These are phyloP conservation scores for Lactuca sativa DNA, from an alignment of 129 eudicot species.

Conservation along the genomic window DNA sequence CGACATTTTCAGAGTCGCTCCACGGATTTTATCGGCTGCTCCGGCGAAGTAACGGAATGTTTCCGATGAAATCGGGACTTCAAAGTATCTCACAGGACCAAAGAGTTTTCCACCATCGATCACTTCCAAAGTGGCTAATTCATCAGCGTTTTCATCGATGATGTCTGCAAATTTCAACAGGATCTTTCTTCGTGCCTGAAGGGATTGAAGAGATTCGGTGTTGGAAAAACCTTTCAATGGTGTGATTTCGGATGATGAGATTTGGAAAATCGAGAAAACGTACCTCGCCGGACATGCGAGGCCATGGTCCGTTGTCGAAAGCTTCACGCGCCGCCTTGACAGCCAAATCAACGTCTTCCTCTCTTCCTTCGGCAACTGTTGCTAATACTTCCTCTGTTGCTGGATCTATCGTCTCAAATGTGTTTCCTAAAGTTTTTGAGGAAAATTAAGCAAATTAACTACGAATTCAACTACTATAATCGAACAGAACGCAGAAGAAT, in stretches of 20 bases:
- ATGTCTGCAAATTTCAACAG: slow-evolving; percentile 72
- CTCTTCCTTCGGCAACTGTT: slow-evolving; percentile 60
- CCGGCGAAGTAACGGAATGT: slow-evolving; percentile 84
- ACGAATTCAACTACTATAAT: background rate
- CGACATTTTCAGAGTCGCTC: slow-evolving; percentile 76
- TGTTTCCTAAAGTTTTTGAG: slow-evolving; percentile 42
- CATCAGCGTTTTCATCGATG: slow-evolving; percentile 59
- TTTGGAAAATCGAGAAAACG: background rate
- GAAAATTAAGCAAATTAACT: background rate
- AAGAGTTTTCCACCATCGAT: slow-evolving; percentile 68
- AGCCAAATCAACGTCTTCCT: slow-evolving; percentile 81
- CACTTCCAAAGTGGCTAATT: slow-evolving; percentile 64
- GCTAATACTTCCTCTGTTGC: slow-evolving; percentile 67
- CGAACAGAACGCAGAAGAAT: no score
- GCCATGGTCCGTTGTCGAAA: slow-evolving; percentile 93
- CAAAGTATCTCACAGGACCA: slow-evolving; percentile 28
- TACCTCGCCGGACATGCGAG: slow-evolving; percentile 80
- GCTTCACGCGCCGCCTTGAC: slow-evolving; percentile 94
- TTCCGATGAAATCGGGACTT: slow-evolving; percentile 44
- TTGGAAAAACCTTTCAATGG: background rate
- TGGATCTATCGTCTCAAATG: slow-evolving; percentile 74
- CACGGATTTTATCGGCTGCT: slow-evolving; percentile 91
- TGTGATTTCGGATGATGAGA: background rate
- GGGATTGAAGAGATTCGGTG: background rate
- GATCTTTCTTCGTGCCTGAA: slow-evolving; percentile 59